Base-by-base conservation (phyloP, 164 flowering plant genomes). In the Santalum album region DNA sequence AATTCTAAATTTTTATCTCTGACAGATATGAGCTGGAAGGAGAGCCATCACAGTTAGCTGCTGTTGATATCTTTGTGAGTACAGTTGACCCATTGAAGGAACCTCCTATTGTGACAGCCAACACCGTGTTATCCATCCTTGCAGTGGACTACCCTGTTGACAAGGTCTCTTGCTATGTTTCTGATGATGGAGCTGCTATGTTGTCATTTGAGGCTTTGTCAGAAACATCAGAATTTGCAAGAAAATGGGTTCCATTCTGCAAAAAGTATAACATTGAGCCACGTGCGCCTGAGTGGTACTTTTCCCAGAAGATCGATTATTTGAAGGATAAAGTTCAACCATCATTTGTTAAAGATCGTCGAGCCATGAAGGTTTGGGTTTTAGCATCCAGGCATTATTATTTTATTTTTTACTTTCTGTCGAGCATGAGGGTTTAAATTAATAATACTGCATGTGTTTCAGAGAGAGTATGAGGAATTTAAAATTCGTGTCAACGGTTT, bases 171-270 rank as follows among this genome's bases (percentile, higher is more conserved):
- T 90, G 97, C 76, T 90, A 90, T 73, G 83, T 90, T 18, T 90
- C 97, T 62, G 97, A 90, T 72, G 97, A 90, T 75, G 97, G 97
- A 57, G 86, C 97, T 47, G 81, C 97, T n/a, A 86, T 89, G 95
- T 61, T 89, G 66, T 72, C 97, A 54, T 89, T 89, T 76, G 97
- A 89, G 71, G 77, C 97, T 56, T 71, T 86, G 27, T 66, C 95
- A 14, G 97, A 89, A 68, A 89, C 97, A 54, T 71, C 97, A 51
- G 97, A 86, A 55, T 89, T 86, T 72, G 87, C 97, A 40, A 78
- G 91, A 65, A 86, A 82, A 53, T 90, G 97, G 97, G 97, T 90
- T 29, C 95, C 97, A 36, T 90, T 90, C 66, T 76, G 86, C 78
- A 90, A 90, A 70, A 87, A 78, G 69, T 87, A 83, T 64, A 73